Evolutionary conservation across 1,284 basidiomycete species (phyloP).

Genomic region (Trametes versicolor): DNA sequence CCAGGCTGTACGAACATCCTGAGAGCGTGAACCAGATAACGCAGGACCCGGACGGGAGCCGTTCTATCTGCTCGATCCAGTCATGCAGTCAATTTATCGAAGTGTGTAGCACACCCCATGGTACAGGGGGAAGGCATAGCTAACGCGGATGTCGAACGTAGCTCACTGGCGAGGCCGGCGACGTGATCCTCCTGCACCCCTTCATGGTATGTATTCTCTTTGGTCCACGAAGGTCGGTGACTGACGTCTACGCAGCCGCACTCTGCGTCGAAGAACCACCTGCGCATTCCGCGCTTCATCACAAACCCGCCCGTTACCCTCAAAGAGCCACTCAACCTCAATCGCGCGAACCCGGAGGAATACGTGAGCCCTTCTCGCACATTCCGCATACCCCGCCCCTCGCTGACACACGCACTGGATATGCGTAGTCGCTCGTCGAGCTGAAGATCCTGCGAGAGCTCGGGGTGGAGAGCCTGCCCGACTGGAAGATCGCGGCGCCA

Average conservation of each 20-base stretch:
- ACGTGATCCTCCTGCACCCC: slow-evolving; percentile 51
- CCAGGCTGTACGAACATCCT: slow-evolving; percentile 43
- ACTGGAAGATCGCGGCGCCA: slow-evolving; percentile 44
- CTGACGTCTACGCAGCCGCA: slow-evolving; percentile 37
- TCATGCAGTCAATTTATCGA: slow-evolving; percentile 45
- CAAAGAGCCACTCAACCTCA: slow-evolving; percentile 49
- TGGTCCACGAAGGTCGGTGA: background rate
- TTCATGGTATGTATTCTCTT: slow-evolving; percentile 42
- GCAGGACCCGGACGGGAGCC: slow-evolving; percentile 42
- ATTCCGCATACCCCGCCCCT: background rate
- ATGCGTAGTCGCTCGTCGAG: slow-evolving; percentile 40
- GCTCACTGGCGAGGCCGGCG: slow-evolving; percentile 49
- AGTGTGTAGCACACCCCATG: no score
- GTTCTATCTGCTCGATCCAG: slow-evolving; percentile 40
- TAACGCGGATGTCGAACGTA: no score
- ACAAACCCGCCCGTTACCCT: slow-evolving; percentile 52
- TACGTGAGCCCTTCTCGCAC: slow-evolving; percentile 33
- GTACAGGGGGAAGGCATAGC: no score
- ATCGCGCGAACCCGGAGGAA: slow-evolving; percentile 44
- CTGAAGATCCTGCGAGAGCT: slow-evolving; percentile 47
- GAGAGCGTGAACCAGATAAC: slow-evolving; percentile 39
- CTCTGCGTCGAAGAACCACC: slow-evolving; percentile 49
- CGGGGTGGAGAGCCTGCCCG: slow-evolving; percentile 38
- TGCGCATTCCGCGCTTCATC: slow-evolving; percentile 49
- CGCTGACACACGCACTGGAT: background rate